A percentile compares a stretch with the other conserved stretches of the same genome.
phyloP scores from a whole-genome alignment of 2,329 filamentous ascomycete species.

The Berkeleyomyces rouxiae region DNA sequence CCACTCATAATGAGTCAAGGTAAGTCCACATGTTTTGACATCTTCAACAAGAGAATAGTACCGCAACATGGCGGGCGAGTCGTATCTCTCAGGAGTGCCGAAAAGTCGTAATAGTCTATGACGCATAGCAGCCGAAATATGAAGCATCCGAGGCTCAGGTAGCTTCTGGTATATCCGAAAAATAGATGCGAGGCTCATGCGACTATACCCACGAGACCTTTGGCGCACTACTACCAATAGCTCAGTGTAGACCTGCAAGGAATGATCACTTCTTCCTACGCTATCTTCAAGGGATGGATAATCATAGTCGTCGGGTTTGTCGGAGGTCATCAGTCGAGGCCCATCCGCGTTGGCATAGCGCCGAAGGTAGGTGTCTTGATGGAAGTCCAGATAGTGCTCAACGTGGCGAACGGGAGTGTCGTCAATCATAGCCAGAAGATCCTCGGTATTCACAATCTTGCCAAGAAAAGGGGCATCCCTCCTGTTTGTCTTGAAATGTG shows the following conservation, averaged over 20 bases:
- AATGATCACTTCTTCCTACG: conserved; percentile 21
- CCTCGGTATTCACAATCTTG: conserved; percentile 20
- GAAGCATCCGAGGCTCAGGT: conserved; percentile 35
- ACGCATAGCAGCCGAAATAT: conserved; percentile 35
- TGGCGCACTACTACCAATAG: conserved; percentile 27
- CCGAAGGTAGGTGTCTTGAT: conserved; percentile 36
- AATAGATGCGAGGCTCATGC: conserved; percentile 27
- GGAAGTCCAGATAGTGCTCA: conserved; percentile 35
- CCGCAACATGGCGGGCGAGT: conserved; percentile 51
- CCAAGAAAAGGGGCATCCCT: not conserved
- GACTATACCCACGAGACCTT: conserved; percentile 26
- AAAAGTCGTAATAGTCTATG: conserved; percentile 51
- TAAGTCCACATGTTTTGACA: conserved; percentile 55
- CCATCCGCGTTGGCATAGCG: conserved; percentile 36
- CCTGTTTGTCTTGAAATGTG: not conserved
- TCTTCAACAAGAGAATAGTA: conserved; percentile 77
- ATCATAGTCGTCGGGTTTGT: conserved; percentile 30
- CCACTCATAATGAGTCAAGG: conserved; percentile 56
- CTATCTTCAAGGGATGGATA: conserved; percentile 29
- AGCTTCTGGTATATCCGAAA: conserved; percentile 33
- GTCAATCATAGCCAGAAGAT: conserved; percentile 37
- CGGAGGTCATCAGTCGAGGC: conserved; percentile 33
- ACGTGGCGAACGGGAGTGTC: conserved; percentile 27
- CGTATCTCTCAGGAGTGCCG: conserved; percentile 41
- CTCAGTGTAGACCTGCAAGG: conserved; percentile 22